Percentiles rank a stretch among this genome's conserved stretches.
Conservation (phyloP, 768 basidiomycete genomes). For the Hericium alpestre region DNA sequence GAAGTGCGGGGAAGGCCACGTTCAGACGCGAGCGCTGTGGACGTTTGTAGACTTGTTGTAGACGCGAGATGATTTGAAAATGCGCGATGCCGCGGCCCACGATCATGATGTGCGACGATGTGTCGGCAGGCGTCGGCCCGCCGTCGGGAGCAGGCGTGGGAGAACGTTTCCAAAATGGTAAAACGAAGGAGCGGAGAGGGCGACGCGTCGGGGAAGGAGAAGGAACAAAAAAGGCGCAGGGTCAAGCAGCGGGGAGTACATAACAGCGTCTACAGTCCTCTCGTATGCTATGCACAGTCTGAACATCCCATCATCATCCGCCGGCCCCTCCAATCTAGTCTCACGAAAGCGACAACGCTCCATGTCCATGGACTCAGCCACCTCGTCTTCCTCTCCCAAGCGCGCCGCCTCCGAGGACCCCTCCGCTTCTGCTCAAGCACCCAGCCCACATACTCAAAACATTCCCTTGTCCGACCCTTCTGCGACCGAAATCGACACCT, state of each 20-base stretch:
- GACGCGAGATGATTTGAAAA: no score
- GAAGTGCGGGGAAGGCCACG: no score
- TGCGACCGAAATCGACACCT: constrained; percentile 49
- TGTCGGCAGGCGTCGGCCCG: neutral
- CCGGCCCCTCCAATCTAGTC: neutral
- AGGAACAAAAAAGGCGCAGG: neutral
- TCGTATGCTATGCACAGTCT: neutral
- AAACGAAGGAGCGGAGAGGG: neutral
- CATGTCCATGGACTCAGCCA: constrained; percentile 63
- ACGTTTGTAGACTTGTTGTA: no score
- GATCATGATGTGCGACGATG: no score
- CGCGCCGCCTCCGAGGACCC: constrained; percentile 66
- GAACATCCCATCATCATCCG: neutral
- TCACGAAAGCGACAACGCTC: constrained; percentile 40
- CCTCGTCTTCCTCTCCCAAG: constrained; percentile 66
- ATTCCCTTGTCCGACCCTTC: constrained; percentile 15
- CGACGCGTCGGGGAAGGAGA: neutral
- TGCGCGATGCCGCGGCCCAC: no score
- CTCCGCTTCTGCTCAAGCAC: constrained; percentile 28
- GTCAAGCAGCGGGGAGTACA: no score
- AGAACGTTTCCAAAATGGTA: neutral
- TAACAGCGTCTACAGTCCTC: neutral
- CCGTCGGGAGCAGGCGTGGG: neutral
- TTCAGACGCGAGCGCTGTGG: no score
- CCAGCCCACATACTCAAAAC: constrained; percentile 17